Evolutionary conservation across 805 yeast species (phyloP).

Genomic region (Cyberlindnera maclurae): DNA sequence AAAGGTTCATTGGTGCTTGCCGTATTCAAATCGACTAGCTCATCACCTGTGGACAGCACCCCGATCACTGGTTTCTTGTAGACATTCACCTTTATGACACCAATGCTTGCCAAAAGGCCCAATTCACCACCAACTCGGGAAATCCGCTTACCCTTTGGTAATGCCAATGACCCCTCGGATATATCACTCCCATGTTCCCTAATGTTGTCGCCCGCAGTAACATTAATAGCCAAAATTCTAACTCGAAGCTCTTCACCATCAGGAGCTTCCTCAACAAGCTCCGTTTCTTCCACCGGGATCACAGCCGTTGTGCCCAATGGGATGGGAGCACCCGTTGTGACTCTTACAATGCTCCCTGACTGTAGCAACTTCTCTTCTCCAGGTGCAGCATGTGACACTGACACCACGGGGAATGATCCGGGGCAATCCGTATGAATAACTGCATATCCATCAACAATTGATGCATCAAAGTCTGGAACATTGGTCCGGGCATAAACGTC

Average conservation of each 20-base stretch:
- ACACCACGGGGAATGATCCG: conserved; percentile 34
- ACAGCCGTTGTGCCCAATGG: conserved; percentile 49
- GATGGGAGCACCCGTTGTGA: conserved; percentile 52
- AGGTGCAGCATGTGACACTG: conserved; percentile 37
- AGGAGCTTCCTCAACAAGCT: conserved; percentile 28
- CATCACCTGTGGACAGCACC: conserved; percentile 47
- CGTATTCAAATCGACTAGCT: conserved; percentile 30
- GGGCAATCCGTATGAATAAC: conserved; percentile 39
- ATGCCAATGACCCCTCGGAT: conserved; percentile 29
- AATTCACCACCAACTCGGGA: conserved; percentile 42
- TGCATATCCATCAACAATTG: conserved; percentile 53
- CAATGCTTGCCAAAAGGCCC: conserved; percentile 42
- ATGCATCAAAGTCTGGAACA: conserved; percentile 46
- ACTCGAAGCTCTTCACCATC: conserved; percentile 37
- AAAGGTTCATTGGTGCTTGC: conserved; percentile 2
- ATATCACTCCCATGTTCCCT: conserved; percentile 44
- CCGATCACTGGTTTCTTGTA: conserved; percentile 38
- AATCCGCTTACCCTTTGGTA: conserved; percentile 30
- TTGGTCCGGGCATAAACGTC: conserved; percentile 31
- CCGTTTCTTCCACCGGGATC: conserved; percentile 48
- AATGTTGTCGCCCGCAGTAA: conserved; percentile 36
- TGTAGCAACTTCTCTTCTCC: conserved; percentile 14
- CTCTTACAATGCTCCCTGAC: conserved; percentile 34
- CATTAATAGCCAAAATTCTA: conserved; percentile 32
- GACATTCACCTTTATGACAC: conserved; percentile 31